Evolutionary conservation across 2,329 filamentous ascomycete genomes (phyloP), one percentile per base, ranked within the genome.

Genomic region (Colletotrichum falcatum): DNA sequence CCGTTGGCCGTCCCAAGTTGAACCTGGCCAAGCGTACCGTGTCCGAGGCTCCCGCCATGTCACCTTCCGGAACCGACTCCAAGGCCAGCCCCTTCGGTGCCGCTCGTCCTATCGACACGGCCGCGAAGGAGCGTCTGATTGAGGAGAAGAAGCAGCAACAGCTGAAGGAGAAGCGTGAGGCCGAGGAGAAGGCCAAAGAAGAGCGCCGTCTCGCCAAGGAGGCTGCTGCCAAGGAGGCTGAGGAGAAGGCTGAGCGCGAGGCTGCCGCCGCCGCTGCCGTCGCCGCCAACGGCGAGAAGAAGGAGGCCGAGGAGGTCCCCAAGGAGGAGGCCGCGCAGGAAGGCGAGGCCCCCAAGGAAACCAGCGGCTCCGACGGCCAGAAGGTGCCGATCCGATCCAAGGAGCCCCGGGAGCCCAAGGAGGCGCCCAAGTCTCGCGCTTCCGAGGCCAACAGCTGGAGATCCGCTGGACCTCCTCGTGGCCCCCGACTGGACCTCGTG

Each of bases 71-170:
- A n/a, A 76, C 84, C 23, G 92, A 96, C 77, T 85, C 93, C 51
- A 98, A 98, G 85, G 88, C 94, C 33, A 98, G 92, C 81, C 94
- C 94, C 49, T 99, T 99, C 79, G 96, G 96, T 77, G 95, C 93
- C 72, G 96, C 96, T 66, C 91, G 92, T 73, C 96, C 96, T 65
- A 97, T 98, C 76, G 95, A 99, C 82, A 98, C 95, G 56, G 93
- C 94, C 55, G 89, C 94, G 18, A 91, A 93, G 74, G 95, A 98
- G 84, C 92, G 91, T 76, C 91, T 97, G 80, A 90, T 99, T 68
- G 95, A 97, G 77, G 94, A 97, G 83, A 97, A 94, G 87, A 89
- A 92, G 74, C 86, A 92, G 77, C 86, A 93, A 69, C 88, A 89
- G 8, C 73, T 94, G 33, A 90, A 90, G 73, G 91, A 96, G 81